These are phyloP conservation scores for Pseudocercospora ulei DNA, from an alignment of 2,329 filamentous ascomycete genomes.

Conservation along the genomic window DNA sequence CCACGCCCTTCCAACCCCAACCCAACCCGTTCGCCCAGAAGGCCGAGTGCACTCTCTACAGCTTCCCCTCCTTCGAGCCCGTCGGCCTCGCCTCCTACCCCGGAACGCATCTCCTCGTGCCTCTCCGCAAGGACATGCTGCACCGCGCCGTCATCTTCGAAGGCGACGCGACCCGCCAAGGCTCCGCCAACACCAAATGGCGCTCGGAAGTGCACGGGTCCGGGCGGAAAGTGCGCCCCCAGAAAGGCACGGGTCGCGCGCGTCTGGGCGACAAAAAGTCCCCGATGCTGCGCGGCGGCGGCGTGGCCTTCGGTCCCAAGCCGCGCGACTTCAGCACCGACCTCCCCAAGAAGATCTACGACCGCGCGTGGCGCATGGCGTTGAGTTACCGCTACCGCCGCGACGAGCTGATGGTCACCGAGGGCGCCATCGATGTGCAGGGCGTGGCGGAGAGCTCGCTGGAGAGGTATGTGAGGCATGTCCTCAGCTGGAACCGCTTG, in stretches of 20 bases:
- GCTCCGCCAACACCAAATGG: slow-evolving; percentile 74
- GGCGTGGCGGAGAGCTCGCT: slow-evolving; percentile 40
- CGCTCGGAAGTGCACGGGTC: slow-evolving; percentile 76
- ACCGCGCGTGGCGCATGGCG: slow-evolving; percentile 88
- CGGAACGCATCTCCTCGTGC: slow-evolving; percentile 72
- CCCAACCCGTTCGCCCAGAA: slow-evolving; percentile 45
- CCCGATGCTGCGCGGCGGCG: slow-evolving; percentile 73
- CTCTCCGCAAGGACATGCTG: slow-evolving; percentile 80
- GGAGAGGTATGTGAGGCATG: slow-evolving; percentile 53
- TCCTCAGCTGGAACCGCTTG: slow-evolving; percentile 63
- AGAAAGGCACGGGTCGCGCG: slow-evolving; percentile 76
- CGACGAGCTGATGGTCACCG: slow-evolving; percentile 77
- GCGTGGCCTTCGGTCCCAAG: slow-evolving; percentile 80
- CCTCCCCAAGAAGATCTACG: slow-evolving; percentile 82
- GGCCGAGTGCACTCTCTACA: slow-evolving; percentile 76
- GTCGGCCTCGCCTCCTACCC: slow-evolving; percentile 67
- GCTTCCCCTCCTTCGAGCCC: slow-evolving; percentile 83
- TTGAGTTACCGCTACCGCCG: slow-evolving; percentile 81
- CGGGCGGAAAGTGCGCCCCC: slow-evolving; percentile 66
- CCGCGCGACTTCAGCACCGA: slow-evolving; percentile 81
- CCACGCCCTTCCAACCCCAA: slow-evolving; percentile 18
- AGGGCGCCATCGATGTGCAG: slow-evolving; percentile 57
- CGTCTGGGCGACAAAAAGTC: slow-evolving; percentile 73
- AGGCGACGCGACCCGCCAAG: slow-evolving; percentile 76
- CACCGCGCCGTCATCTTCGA: slow-evolving; percentile 89